Percentiles rank a stretch among this genome's conserved stretches.
Conservation (phyloP, 345 rosid genomes). For the Streptanthus diversifolius region DNA sequence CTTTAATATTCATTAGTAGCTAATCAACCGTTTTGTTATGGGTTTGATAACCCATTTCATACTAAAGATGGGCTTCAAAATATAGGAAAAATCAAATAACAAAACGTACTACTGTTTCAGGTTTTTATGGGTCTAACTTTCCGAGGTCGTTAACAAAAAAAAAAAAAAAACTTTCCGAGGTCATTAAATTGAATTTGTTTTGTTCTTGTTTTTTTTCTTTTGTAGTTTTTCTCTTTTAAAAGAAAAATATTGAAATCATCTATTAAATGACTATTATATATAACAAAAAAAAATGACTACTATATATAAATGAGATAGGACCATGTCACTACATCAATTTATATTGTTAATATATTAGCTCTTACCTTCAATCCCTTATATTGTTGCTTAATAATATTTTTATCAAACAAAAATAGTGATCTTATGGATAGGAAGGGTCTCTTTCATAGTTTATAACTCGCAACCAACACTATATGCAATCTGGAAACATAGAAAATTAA, state of each 20-base stretch:
- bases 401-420: neutral
- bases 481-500: neutral
- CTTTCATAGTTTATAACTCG: neutral
- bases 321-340: slow-evolving; percentile 21
- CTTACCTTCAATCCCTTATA: slow-evolving; percentile 30
- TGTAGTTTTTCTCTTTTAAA: neutral
- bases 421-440: neutral
- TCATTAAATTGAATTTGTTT: neutral
- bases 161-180: too few relatives aligned
- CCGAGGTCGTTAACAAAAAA: too few relatives aligned
- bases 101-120: neutral
- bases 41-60: too few relatives aligned
- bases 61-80: neutral
- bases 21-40: too few relatives aligned
- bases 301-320: slow-evolving; percentile 28
- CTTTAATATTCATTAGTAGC: neutral
- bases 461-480: neutral
- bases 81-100: neutral
- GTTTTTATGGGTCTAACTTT: neutral
- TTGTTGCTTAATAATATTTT: neutral
- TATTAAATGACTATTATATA: neutral
- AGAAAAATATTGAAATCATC: neutral
- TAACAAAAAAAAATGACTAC: too few relatives aligned
- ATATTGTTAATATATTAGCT: slow-evolving; percentile 20
- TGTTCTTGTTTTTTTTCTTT: neutral